Base-by-base conservation (phyloP, 2,329 filamentous ascomycete species). In the Alternaria infectoria region DNA sequence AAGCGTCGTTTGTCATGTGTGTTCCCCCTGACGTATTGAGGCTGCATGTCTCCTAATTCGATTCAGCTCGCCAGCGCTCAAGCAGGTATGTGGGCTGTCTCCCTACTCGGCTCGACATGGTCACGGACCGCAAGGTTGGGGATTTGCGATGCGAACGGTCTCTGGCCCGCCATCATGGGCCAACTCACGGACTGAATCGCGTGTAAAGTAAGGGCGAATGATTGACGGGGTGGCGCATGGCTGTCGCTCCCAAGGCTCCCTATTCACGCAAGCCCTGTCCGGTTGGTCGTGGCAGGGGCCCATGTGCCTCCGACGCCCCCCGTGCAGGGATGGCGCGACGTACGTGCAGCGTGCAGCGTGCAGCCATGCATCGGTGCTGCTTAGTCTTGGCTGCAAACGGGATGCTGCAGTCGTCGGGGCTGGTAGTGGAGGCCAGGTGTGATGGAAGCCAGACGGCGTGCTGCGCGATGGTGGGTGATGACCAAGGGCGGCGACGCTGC, bases 161-260 rank as follows among this genome's bases (percentile, higher is more conserved):
- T 44, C 50, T 50, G 66, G 62, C 69, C 70, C 70, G 64, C 64
- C 64, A 59, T 54, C 52, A 59, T 65, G 69, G 57, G 49, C 54
- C 45, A 50, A 23, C 30, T 43, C 23, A 23, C 46, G 30, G 40
- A 30, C 59, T 59, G 60, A 61, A 49, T 64, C 46, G 54, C 26
- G 49, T 49, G 69, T 72, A 72, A 52, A 64, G 57, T 68, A 71
- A 59, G 10, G 56, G 51, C 69, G 62, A 71, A 71, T 71, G 21
- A 43, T 6, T 32, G 21, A 7, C 28, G 43, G 9, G 54, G 68
- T 71, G 69, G 68, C 67, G 69, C 67, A 58, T 58, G 12, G 17
- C 21, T 32, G 28, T 49, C 25, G 11, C 23, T 26, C 52, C 70
- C 65, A 70, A 69, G 59, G 63, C 69, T 69, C 68, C 65, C 68